Conservation (phyloP, 1,284 basidiomycete species). For the Cronartium quercuum region DNA sequence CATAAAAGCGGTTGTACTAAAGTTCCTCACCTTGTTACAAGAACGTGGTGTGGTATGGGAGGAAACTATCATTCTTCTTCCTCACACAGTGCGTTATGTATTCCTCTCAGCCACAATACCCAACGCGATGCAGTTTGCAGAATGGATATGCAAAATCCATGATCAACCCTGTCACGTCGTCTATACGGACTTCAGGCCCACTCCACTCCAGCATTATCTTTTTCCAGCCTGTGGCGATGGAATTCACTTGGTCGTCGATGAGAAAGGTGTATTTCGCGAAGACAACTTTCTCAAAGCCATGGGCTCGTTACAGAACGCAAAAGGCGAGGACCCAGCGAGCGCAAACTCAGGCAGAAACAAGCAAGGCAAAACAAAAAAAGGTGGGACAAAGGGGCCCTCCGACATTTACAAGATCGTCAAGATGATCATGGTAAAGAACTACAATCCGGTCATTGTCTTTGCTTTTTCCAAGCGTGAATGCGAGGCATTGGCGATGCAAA, state of each 20-base stretch:
- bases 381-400: conserved; percentile 83
- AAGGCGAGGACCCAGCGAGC: conserved; percentile 89
- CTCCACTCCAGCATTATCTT: conserved; percentile 94
- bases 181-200: conserved; percentile 97
- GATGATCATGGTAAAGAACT: conserved; percentile 98
- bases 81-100: conserved; percentile 91
- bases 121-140: conserved; percentile 98
- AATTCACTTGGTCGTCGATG: conserved; percentile 95
- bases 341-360: conserved; percentile 65
- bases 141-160: conserved; percentile 97
- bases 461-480: conserved; percentile 98
- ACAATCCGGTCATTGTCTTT: conserved; percentile 98
- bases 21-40: neutral
- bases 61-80: conserved; percentile 90
- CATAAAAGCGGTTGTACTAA: neutral
- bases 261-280: conserved; percentile 91
- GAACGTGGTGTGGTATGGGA: conserved; percentile 61
- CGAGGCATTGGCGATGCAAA: conserved; percentile 79
- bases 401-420: conserved; percentile 98
- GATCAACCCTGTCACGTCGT: conserved; percentile 98
- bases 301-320: conserved; percentile 73
- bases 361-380: conserved; percentile 84
- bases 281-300: conserved; percentile 98
- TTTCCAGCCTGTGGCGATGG: conserved; percentile 95
- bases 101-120: conserved; percentile 99